These are phyloP conservation scores for Hydrangea macrophylla DNA, from an alignment of 148 eudicot genomes.

Conservation along the genomic window DNA sequence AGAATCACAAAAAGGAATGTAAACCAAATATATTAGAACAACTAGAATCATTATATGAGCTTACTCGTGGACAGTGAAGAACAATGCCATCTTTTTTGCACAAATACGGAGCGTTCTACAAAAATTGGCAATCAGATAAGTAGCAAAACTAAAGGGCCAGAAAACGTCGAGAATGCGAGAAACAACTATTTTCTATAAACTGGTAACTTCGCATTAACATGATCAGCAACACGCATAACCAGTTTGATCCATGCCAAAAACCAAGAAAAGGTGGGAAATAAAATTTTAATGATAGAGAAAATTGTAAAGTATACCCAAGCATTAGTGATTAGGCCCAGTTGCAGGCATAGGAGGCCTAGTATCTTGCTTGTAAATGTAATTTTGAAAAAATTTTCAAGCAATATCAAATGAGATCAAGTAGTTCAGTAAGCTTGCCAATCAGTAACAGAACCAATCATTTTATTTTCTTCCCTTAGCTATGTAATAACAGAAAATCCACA, in stretches of 20 bases:
- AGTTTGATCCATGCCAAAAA: background rate
- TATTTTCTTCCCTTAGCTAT: background rate
- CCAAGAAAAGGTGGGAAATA: background rate
- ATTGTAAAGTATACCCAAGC: background rate
- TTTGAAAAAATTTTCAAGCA: background rate
- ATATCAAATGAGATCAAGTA: background rate
- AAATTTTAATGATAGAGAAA: too few relatives aligned
- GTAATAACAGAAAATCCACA: background rate
- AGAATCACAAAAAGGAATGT: background rate
- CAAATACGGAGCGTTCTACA: constrained; percentile 93
- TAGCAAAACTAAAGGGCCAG: background rate
- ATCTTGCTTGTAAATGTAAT: background rate
- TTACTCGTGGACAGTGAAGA: constrained; percentile 86
- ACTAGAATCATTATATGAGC: constrained; percentile 18
- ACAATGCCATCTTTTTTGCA: constrained; percentile 87
- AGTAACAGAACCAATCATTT: background rate
- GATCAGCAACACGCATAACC: background rate
- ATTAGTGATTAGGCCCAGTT: background rate
- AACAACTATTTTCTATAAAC: background rate
- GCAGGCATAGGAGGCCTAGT: background rate
- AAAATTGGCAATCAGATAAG: constrained; percentile 12
- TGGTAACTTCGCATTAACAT: background rate
- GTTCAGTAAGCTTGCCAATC: background rate
- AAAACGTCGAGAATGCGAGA: background rate
- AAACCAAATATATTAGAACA: constrained; percentile 10